Base-by-base conservation (phyloP, 208 protist genomes). In the Leishmania turanica region DNA sequence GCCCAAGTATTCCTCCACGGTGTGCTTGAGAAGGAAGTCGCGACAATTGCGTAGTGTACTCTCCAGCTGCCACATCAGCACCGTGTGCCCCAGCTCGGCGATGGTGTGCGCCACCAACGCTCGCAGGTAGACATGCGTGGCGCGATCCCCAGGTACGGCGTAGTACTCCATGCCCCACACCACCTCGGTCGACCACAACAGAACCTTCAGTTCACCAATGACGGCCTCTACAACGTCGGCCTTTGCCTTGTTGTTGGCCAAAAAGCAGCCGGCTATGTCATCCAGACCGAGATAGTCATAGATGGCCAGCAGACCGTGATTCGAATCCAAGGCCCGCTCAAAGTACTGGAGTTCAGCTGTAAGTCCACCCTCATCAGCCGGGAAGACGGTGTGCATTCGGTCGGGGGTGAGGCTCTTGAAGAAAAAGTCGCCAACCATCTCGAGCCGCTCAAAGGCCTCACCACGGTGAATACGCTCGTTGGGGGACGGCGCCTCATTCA, bases 371-470 rank as follows among this genome's bases (percentile, higher is more conserved):
- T 94, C 90, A 66, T 84, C 64, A 37, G 79, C 53, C 9, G 94
- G 92, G 72, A 97, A 96, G 27, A 96, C 45, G 31, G 70, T 76
- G 49, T 76, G 70, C 54, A 98, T 40, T 40, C 95, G 90, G 60
- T 98, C 93, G 42, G 77, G 76, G 21, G 94, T 80, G 42, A 94
- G 71, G 17, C 78, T 69, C 72, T 98, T 98, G 21, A 96, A 83
- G 53, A 96, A 78, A 40, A 88, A 90, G 73, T 98, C 95, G 21
- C 95, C 95, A 72, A 96, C 88, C 92, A 96, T 94, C 79, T 98
- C 95, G 54, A 80, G 88, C 0, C 92, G 88, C 86, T 98, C 89
- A 80, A 98, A 98, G 8, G 83, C 76, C 19, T 84, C 81, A 17
- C 86, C 87, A 60, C 85, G 84, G 17, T 49, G 2, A 8, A 68